phyloP scores from a whole-genome alignment of 306 rosid genomes.

The Ceratonia siliqua region DNA sequence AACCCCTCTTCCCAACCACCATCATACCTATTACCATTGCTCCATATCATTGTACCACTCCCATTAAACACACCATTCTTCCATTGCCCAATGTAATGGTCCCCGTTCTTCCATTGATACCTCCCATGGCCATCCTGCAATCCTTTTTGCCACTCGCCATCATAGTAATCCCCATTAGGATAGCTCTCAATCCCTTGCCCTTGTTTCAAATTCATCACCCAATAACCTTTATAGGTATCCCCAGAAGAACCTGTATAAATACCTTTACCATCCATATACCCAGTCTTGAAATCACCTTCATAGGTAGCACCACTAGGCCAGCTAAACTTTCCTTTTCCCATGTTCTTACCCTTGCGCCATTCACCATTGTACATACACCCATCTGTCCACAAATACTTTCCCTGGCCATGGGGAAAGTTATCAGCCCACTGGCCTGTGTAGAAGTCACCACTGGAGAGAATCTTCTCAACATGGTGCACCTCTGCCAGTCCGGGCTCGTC shows the following conservation, averaged over 20 bases:
- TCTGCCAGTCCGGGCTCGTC: slow-evolving; percentile 51
- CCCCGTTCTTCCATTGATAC: slow-evolving; percentile 86
- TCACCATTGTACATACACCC: slow-evolving; percentile 93
- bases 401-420: slow-evolving; percentile 67
- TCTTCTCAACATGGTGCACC: slow-evolving; percentile 52
- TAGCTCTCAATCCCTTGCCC: slow-evolving; percentile 71
- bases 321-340: slow-evolving; percentile 80
- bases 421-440: slow-evolving; percentile 78
- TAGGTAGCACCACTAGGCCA: slow-evolving; percentile 96
- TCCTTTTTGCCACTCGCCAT: slow-evolving; percentile 91
- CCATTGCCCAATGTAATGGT: slow-evolving; percentile 79
- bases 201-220: slow-evolving; percentile 81
- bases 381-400: slow-evolving; percentile 84
- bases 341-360: slow-evolving; percentile 66
- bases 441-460: slow-evolving; percentile 69
- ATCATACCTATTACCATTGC: slow-evolving; percentile 72
- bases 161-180: slow-evolving; percentile 81
- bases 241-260: slow-evolving; percentile 74
- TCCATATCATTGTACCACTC: slow-evolving; percentile 73
- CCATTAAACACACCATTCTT: slow-evolving; percentile 67
- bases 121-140: slow-evolving; percentile 77
- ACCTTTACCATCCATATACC: slow-evolving; percentile 81
- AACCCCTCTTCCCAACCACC: slow-evolving; percentile 84
- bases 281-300: slow-evolving; percentile 79
- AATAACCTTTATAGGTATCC: slow-evolving; percentile 71